Evolutionary conservation across 306 rosid species (phyloP).

Genomic region (Alnus rubra): DNA sequence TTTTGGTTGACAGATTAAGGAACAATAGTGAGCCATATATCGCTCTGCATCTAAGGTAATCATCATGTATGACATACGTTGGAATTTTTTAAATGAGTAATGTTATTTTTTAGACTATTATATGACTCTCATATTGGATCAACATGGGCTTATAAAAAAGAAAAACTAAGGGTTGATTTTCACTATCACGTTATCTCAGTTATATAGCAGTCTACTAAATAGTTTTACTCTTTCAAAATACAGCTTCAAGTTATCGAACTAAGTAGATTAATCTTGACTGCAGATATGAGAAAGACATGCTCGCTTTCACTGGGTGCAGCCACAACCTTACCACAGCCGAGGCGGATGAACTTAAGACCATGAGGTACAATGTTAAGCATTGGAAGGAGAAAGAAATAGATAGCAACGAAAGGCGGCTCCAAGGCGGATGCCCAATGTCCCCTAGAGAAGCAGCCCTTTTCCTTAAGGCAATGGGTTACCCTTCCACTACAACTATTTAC

Average conservation of each 20-base stretch:
- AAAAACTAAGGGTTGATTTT: too few relatives aligned
- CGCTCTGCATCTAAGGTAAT: conserved; percentile 93
- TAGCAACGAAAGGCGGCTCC: conserved; percentile 57
- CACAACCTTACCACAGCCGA: conserved; percentile 81
- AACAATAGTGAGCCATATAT: conserved; percentile 68
- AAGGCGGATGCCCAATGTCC: conserved; percentile 98
- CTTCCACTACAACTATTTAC: conserved; percentile 88
- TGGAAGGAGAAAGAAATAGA: conserved; percentile 99
- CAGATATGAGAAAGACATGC: conserved; percentile 99
- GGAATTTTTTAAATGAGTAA: not conserved
- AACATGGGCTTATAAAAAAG: too few relatives aligned
- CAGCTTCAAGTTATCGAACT: not conserved
- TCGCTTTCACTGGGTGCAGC: conserved; percentile 96
- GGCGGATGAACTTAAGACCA: conserved; percentile 65
- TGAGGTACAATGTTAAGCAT: conserved; percentile 90
- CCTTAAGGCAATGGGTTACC: conserved; percentile 97
- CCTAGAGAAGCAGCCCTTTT: conserved; percentile 93
- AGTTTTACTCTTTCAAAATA: too few relatives aligned
- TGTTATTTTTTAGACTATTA: too few relatives aligned
- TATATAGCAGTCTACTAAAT: too few relatives aligned
- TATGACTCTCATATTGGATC: too few relatives aligned
- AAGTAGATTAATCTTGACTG: conserved; percentile 18
- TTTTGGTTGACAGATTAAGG: conserved; percentile 72
- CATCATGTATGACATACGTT: not conserved
- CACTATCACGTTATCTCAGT: too few relatives aligned